A percentile compares a stretch with the other conserved stretches of the same genome.
phyloP scores from a whole-genome alignment of 2,329 filamentous ascomycete species.

The Cladorrhinum sp. region DNA sequence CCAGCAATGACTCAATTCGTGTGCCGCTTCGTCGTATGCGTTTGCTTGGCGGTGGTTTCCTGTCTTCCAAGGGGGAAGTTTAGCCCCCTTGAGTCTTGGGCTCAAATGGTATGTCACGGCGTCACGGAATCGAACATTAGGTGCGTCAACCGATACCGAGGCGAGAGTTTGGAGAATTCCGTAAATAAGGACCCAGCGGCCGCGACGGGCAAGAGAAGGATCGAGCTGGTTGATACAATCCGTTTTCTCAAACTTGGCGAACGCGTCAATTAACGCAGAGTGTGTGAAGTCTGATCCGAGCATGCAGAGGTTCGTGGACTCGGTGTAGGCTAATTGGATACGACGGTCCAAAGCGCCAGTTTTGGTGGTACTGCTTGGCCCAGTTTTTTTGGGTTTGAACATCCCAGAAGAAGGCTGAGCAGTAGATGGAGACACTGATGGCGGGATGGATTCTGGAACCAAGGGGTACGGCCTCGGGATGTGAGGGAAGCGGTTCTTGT shows the following conservation, averaged over 20 bases:
- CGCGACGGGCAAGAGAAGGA: slow-evolving; percentile 53
- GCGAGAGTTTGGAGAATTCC: slow-evolving; percentile 58
- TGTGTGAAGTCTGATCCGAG: slow-evolving; percentile 51
- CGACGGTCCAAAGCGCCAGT: slow-evolving; percentile 43
- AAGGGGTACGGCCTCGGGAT: slow-evolving; percentile 66
- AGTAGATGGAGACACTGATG: slow-evolving; percentile 24
- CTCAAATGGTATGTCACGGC: slow-evolving; percentile 56
- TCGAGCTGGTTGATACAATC: slow-evolving; percentile 51
- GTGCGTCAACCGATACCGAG: slow-evolving; percentile 56
- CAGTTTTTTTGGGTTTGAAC: slow-evolving; percentile 34
- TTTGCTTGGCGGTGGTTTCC: slow-evolving; percentile 19
- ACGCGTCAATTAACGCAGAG: slow-evolving; percentile 54
- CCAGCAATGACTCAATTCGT: slow-evolving; percentile 55
- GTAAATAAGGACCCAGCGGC: slow-evolving; percentile 61
- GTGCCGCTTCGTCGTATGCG: slow-evolving; percentile 39
- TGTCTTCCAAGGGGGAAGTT: slow-evolving; percentile 54
- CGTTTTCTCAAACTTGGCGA: slow-evolving; percentile 54
- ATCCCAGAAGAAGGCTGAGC: slow-evolving; percentile 26
- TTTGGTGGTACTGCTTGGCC: slow-evolving; percentile 22
- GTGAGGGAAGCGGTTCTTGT: slow-evolving; percentile 59
- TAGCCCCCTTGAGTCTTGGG: slow-evolving; percentile 49
- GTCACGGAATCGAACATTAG: slow-evolving; percentile 49
- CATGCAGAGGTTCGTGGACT: slow-evolving; percentile 58
- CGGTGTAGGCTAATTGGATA: slow-evolving; percentile 55
- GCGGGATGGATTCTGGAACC: slow-evolving; percentile 52